These are phyloP conservation scores for Exophiala phaeomuriformis DNA, from an alignment of 2,329 filamentous ascomycete genomes.

Conservation along the genomic window DNA sequence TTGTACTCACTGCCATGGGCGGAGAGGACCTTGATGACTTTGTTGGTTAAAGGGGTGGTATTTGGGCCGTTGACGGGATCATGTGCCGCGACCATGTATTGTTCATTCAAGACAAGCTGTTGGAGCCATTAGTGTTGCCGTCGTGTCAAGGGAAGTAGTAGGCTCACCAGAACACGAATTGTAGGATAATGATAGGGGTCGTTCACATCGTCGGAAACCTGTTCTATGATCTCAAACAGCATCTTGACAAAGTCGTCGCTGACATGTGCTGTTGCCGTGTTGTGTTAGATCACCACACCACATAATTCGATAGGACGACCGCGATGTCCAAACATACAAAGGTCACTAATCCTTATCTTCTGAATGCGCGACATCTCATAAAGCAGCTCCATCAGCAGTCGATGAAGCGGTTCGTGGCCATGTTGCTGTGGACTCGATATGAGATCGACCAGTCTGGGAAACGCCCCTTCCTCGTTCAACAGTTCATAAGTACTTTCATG, in stretches of 20 bases:
- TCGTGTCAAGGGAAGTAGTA: not conserved
- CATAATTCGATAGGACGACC: not conserved
- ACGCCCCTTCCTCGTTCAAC: slow-evolving; percentile 82
- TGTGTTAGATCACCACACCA: not conserved
- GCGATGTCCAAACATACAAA: slow-evolving; percentile 49
- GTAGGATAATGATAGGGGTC: slow-evolving; percentile 96
- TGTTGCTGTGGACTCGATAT: slow-evolving; percentile 58
- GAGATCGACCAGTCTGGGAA: slow-evolving; percentile 73
- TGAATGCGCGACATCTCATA: slow-evolving; percentile 97
- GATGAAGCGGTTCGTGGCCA: slow-evolving; percentile 65
- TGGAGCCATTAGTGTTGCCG: slow-evolving; percentile 3
- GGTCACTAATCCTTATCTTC: slow-evolving; percentile 65
- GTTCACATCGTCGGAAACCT: slow-evolving; percentile 73
- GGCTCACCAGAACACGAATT: slow-evolving; percentile 77
- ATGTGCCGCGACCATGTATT: slow-evolving; percentile 81
- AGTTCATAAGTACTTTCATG: slow-evolving; percentile 73
- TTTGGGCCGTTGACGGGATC: slow-evolving; percentile 34
- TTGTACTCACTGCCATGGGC: slow-evolving; percentile 73
- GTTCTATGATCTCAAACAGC: slow-evolving; percentile 81
- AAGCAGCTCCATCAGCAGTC: slow-evolving; percentile 74
- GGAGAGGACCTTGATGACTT: slow-evolving; percentile 85
- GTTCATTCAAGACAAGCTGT: slow-evolving; percentile 90
- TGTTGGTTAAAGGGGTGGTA: slow-evolving; percentile 65
- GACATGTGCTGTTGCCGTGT: slow-evolving; percentile 42
- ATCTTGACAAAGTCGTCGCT: slow-evolving; percentile 74